Conservation (phyloP, 805 yeast genomes). For the Wickerhamomyces ciferrii region DNA sequence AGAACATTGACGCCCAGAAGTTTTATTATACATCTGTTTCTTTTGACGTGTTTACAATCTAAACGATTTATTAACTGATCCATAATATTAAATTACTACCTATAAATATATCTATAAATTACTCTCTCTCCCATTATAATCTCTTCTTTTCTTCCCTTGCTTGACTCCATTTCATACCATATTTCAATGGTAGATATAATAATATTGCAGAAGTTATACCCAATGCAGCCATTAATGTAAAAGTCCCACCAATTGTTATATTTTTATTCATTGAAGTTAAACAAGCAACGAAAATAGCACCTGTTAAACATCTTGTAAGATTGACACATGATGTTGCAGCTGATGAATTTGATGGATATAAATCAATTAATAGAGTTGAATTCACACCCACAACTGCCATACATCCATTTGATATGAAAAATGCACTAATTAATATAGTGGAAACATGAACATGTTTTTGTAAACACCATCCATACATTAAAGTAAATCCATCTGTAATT, state of each 20-base stretch:
- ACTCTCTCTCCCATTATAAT: background rate
- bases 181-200: conserved; percentile 23
- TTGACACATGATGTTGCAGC: conserved; percentile 73
- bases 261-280: conserved; percentile 50
- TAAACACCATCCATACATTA: conserved; percentile 74
- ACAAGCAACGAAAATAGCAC: conserved; percentile 68
- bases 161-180: conserved; percentile 25
- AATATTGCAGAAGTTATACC: conserved; percentile 23
- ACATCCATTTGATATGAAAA: conserved; percentile 52
- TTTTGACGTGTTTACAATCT: too few species aligned
- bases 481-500: conserved; percentile 33
- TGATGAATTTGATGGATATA: conserved; percentile 65
- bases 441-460: conserved; percentile 40
- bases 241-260: conserved; percentile 72
- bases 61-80: too few species aligned
- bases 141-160: conserved; percentile 13
- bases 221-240: conserved; percentile 61
- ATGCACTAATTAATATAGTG: conserved; percentile 53
- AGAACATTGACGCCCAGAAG: too few species aligned
- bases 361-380: conserved; percentile 69
- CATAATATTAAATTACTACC: too few species aligned
- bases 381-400: conserved; percentile 53
- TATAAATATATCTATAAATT: background rate
- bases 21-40: too few species aligned
- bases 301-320: conserved; percentile 63